Evolutionary conservation across 1,139 yeast species (phyloP).

Genomic region (Suhomyces taliae): DNA sequence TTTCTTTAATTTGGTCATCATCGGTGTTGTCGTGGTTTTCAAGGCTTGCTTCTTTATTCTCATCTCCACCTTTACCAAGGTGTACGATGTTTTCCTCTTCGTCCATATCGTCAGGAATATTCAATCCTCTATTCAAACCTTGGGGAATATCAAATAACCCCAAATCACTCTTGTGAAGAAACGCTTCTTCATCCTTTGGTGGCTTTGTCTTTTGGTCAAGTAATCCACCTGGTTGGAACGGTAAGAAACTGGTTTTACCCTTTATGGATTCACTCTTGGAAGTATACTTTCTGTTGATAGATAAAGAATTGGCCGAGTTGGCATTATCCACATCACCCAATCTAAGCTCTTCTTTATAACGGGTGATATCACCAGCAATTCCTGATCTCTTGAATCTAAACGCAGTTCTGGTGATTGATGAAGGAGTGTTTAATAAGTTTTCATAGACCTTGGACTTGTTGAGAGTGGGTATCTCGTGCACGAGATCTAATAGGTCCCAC

Average conservation of each 20-base stretch:
- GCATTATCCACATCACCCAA: constrained; percentile 55
- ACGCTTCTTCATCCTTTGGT: constrained; percentile 33
- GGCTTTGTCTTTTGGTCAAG: constrained; percentile 32
- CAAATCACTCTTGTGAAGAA: constrained; percentile 63
- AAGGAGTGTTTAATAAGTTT: constrained; percentile 51
- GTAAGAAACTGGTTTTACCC: constrained; percentile 76
- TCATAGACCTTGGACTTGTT: constrained; percentile 34
- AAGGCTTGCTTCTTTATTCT: neutral
- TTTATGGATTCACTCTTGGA: constrained; percentile 60
- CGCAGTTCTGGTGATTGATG: constrained; percentile 53
- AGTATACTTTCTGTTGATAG: constrained; percentile 67
- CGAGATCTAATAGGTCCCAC: constrained; percentile 60
- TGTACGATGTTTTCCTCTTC: constrained; percentile 5
- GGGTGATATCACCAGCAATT: constrained; percentile 63
- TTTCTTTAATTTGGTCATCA: constrained; percentile 4
- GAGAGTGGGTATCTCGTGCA: constrained; percentile 43
- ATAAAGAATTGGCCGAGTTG: constrained; percentile 65
- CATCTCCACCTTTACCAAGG: constrained; percentile 10
- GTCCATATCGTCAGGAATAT: constrained; percentile 16
- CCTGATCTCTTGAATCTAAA: constrained; percentile 71
- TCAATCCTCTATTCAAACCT: constrained; percentile 75
- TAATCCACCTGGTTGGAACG: constrained; percentile 93
- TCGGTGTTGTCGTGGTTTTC: neutral
- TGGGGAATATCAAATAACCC: constrained; percentile 85
- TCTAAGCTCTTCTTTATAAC: constrained; percentile 60